Evolutionary conservation across 305 asterid species (phyloP), one percentile per base, ranked within the genome.

Genomic region (Fraxinus nigra): DNA sequence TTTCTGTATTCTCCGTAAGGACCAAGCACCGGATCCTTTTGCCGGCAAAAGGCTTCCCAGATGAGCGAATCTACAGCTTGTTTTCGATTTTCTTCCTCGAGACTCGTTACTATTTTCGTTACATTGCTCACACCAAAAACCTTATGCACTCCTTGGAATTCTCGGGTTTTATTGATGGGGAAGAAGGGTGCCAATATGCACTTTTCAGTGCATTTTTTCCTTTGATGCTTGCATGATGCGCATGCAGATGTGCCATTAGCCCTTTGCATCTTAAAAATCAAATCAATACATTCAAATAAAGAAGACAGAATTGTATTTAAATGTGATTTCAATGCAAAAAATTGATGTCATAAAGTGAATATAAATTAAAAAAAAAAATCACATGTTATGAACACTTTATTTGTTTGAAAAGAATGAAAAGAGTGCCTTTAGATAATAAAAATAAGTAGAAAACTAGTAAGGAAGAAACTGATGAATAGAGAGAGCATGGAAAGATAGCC

Each of bases 161-260:
- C 97, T 0, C 86, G 89, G 16, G 80, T 81, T 75, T 85, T 86
- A 5, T 79, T 87, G 0, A 80, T 88, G 0, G 98, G 98, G 67
- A 96, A 96, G 72, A 85, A 88, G 8, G 93, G 93, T 0, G 94
- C 97, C 72, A 96, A 32, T 5, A 81, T 78, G 76, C 98, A 96
- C 46, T 89, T 91, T 0, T 92, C 92, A 4, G 88, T 87, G 90
- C 98, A 94, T 83, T 90, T 94, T 88, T 96, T 93, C 1, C 98
- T 78, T 74, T 96, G 98, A 85, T 94, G 98, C 90, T 93, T 96
- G 98, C 99, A 96, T 76, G 99, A 89, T 7, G 98, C 97, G 65
- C 99, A 96, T 37, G 99, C 97, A 65, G 93, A 87, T 24, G 86
- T 74, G 54, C 80, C 82, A 7, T 81, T 88, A 40, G 85, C 35